These are phyloP conservation scores for Lizonia empirigonia DNA, from an alignment of 2,329 filamentous ascomycete species.

Conservation along the genomic window DNA sequence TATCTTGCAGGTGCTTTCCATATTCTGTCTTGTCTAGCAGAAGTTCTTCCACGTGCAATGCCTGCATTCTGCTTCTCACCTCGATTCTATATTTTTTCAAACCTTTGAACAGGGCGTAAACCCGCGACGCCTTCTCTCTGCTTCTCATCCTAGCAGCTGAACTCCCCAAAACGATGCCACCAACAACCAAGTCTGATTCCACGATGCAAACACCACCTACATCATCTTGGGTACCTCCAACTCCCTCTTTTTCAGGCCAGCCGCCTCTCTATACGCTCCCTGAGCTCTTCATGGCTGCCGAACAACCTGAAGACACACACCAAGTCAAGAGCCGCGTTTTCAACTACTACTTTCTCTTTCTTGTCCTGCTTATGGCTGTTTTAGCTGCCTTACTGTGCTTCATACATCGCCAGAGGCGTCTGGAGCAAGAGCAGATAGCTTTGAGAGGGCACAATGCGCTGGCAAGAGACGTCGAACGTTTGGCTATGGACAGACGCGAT, in stretches of 20 bases:
- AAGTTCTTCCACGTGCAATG: neutral
- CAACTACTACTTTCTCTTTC: slow-evolving; percentile 62
- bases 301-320: slow-evolving; percentile 2
- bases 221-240: neutral
- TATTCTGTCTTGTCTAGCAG: neutral
- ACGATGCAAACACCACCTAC: neutral
- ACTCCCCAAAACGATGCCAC: too few species aligned
- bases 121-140: neutral
- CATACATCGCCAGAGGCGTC: slow-evolving; percentile 52
- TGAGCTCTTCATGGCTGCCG: slow-evolving; percentile 17
- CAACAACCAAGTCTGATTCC: neutral
- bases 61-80: neutral
- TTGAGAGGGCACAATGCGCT: slow-evolving; percentile 42
- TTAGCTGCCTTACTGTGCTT: slow-evolving; percentile 52
- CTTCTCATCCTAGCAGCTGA: neutral
- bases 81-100: neutral
- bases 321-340: slow-evolving; percentile 35
- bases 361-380: slow-evolving; percentile 58
- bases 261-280: slow-evolving; percentile 2
- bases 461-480: slow-evolving; percentile 46
- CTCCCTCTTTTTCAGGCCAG: neutral
- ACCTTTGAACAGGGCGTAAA: neutral
- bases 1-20: slow-evolving; percentile 1
- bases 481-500: slow-evolving; percentile 33
- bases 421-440: slow-evolving; percentile 35